Conservation (phyloP, 139 green algal species). For the Micromonas commoda region DNA sequence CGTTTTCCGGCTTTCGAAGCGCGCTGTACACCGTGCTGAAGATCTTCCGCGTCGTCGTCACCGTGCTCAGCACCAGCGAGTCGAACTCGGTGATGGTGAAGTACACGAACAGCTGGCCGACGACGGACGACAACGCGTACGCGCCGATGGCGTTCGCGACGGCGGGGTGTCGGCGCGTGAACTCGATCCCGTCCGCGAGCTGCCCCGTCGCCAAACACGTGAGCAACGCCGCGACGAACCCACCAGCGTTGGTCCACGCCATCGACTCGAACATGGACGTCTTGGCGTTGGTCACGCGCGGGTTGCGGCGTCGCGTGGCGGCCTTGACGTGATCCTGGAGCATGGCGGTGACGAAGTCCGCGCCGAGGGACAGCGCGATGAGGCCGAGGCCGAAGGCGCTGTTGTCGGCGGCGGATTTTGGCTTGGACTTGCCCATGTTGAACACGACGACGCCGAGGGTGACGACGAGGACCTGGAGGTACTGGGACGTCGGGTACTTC, state of each 20-base stretch:
- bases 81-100: conserved; percentile 86
- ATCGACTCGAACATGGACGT: conserved; percentile 69
- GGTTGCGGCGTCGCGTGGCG: conserved; percentile 10
- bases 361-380: conserved; percentile 78
- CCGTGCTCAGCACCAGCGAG: conserved; percentile 75
- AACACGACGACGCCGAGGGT: conserved; percentile 73
- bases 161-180: conserved; percentile 66
- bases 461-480: conserved; percentile 76
- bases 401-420: conserved; percentile 74
- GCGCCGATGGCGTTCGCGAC: conserved; percentile 65
- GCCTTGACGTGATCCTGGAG: conserved; percentile 54
- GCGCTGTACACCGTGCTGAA: conserved; percentile 90
- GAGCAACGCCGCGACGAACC: conserved; percentile 56
- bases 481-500: conserved; percentile 76
- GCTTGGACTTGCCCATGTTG: conserved; percentile 52
- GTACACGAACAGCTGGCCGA: conserved; percentile 98
- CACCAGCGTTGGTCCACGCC: conserved; percentile 97
- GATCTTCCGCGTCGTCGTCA: conserved; percentile 98
- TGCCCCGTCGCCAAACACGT: conserved; percentile 60
- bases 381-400: conserved; percentile 80
- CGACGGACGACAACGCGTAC: conserved; percentile 87
- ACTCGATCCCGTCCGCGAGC: conserved; percentile 45
- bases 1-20: conserved; percentile 54
- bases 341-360: conserved; percentile 96
- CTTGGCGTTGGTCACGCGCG: neutral